Evolutionary conservation across 192 early-diverging fungal genomes (phyloP), one percentile per base, ranked within the genome.

Genomic region (Funneliformis geosporum): DNA sequence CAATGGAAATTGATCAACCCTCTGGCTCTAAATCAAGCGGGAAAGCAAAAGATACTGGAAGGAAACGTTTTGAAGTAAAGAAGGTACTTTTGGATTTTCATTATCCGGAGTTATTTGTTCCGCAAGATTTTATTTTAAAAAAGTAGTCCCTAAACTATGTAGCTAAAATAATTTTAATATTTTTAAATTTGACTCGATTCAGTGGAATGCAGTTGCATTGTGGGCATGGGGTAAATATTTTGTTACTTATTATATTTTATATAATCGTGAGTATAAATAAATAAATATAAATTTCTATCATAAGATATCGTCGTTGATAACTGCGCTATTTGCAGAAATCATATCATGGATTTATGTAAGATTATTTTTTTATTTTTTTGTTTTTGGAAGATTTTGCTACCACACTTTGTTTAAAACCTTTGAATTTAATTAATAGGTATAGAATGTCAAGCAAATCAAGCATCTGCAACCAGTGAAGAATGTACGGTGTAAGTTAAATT

Each of bases 251-350:
- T 4, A 73, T 23, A 28, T 21, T 6, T n/a, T 28, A 11, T 12
- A 70, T 47, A 47, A 65, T 40, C 50, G 59, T 27, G 7, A 44
- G 28, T 76, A 39, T 73, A 47, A 8, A 55, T 64, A 21, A 33
- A 33, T n/a, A 25, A 76, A 76, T 27, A 66, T 55, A 12, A 60
- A 23, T 73, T 38, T 11, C n/a, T 39, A 14, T 9, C 10, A 42
- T 40, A 83, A 95, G 96, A 99, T 84, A 97, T 98, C 88, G 95
- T 95, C 27, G 95, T 97, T 7, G 97, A 97, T 84, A 97, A 96
- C 85, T 99, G 97, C 81, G 96, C 97, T 73, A 99, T 99, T 88
- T 99, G 97, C 85, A 91, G 96, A 82, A 99, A 99, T 86, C 97
- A 99, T 87, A 99, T 97, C 86, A 99, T 99, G 97, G 97, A 99